Evolutionary conservation across 192 early-diverging fungal genomes (phyloP).

Genomic region (Linnemannia elongata): DNA sequence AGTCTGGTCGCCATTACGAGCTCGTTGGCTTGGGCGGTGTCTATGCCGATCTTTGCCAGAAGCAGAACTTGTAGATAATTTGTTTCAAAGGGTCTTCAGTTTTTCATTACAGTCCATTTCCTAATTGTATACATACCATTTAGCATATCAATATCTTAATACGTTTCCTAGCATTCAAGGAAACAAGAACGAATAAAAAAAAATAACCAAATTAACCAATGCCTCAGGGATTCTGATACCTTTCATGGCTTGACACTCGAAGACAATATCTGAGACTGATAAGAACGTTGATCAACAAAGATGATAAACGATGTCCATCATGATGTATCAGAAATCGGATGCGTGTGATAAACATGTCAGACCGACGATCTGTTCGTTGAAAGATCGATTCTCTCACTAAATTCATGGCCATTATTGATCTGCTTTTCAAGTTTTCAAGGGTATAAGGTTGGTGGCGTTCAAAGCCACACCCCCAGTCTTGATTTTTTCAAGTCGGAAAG

Average conservation of each 20-base stretch:
- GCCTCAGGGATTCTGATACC: too few relatives aligned
- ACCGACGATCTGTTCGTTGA: too few relatives aligned
- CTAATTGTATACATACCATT: not conserved
- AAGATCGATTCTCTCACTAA: too few relatives aligned
- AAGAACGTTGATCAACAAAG: too few relatives aligned
- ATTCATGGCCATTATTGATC: too few relatives aligned
- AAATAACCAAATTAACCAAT: not conserved
- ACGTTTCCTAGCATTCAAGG: not conserved
- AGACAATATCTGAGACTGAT: too few relatives aligned
- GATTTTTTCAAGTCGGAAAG: not conserved
- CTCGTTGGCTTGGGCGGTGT: slow-evolving; percentile 74
- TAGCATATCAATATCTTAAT: slow-evolving; percentile 3
- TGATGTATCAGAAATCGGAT: too few relatives aligned
- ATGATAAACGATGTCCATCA: too few relatives aligned
- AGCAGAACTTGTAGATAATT: slow-evolving; percentile 60
- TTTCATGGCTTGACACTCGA: too few relatives aligned
- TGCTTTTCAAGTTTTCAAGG: too few relatives aligned
- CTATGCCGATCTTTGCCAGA: slow-evolving; percentile 82
- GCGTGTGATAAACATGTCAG: too few relatives aligned
- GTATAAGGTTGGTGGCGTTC: too few relatives aligned
- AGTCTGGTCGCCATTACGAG: slow-evolving; percentile 85
- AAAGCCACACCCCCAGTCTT: not conserved
- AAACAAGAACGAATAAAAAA: not conserved
- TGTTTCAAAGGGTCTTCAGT: not conserved
- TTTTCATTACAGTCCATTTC: not conserved